Evolutionary conservation across 768 basidiomycete genomes (phyloP), one percentile per base, ranked within the genome.

Genomic region (Xanthoconium stramineum): DNA sequence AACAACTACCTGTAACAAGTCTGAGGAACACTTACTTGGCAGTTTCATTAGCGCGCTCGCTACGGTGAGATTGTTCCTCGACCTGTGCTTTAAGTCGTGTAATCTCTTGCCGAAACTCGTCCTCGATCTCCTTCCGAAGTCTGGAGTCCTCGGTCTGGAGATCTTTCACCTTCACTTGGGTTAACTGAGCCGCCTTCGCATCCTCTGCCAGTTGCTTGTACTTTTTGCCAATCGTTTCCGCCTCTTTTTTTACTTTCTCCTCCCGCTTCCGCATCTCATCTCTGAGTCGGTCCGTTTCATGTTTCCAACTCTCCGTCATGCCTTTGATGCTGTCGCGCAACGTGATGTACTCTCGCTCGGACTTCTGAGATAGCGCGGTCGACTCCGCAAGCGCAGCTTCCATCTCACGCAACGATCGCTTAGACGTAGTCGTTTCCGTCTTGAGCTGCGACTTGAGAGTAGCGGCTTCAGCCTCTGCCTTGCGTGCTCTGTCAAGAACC

Each of bases 401-500:
- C 89, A 93, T 89, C 63, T 93, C 91, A 20, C 88, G 84, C 12
- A 92, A 67, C 1, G 83, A 75, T 67, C 88, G 88, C 71, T 93
- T 94, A 10, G 86, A 83, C 13, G 80, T 79, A 3, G 83, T 70
- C 2, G 86, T 85, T 66, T 92, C 89, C 15, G 78, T 72, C 71
- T 92, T 91, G 61, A 93, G 81, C 60, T 88, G 85, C 3, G 79
- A 63, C 70, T 88, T 91, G 9, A 94, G 75, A 19, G 80, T 62
- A 5, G 81, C 69, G 3, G 88, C 84, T 64, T 92, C 88, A 0
- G 84, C 78, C 69, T 95, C 93, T 5, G 93, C 93, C 65, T 90
- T 89, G 40, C 92, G 83, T 17, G 92, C 92, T 6, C 93, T 84
- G 60, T 90, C 89, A 33, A 94, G 79, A 14, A 91, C 84, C 86